Conservation (phyloP, 2,329 filamentous ascomycete genomes). For the Sarocladiaceae sp. region DNA sequence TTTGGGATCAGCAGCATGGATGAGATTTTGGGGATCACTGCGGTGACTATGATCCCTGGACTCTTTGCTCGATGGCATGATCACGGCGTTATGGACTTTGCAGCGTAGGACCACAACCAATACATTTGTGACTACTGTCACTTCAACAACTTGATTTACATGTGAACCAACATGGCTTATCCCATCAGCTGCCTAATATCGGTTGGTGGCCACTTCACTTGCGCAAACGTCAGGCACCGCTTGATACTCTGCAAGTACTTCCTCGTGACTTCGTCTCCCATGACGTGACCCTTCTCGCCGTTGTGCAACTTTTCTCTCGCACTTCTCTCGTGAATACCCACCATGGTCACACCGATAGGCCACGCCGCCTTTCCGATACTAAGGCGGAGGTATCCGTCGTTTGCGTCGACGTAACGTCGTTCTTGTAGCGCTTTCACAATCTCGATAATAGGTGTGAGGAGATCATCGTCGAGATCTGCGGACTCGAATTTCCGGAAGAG, state of each 20-base stretch:
- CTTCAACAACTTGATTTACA: neutral
- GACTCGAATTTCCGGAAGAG: constrained; percentile 88
- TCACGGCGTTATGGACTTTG: neutral
- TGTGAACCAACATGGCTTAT: too few relatives aligned
- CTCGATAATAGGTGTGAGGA: constrained; percentile 80
- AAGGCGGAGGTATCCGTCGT: constrained; percentile 87
- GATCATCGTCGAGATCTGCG: constrained; percentile 70
- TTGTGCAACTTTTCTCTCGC: constrained; percentile 93
- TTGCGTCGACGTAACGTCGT: constrained; percentile 90
- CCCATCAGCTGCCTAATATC: constrained; percentile 96
- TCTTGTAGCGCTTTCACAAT: constrained; percentile 90
- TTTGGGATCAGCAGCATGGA: too few relatives aligned
- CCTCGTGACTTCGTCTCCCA: constrained; percentile 92
- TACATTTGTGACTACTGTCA: neutral
- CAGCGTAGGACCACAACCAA: neutral
- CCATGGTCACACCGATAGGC: constrained; percentile 99
- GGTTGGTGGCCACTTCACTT: constrained; percentile 92
- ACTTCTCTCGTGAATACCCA: constrained; percentile 96
- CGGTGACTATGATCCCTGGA: too few relatives aligned
- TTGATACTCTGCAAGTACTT: constrained; percentile 99
- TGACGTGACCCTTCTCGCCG: constrained; percentile 84
- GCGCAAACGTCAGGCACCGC: constrained; percentile 90
- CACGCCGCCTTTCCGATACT: constrained; percentile 96
- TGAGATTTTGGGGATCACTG: too few relatives aligned
- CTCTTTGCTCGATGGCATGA: too few relatives aligned